These are phyloP conservation scores for Fusarium nygamai DNA, from an alignment of 2,329 filamentous ascomycete genomes.

Conservation along the genomic window DNA sequence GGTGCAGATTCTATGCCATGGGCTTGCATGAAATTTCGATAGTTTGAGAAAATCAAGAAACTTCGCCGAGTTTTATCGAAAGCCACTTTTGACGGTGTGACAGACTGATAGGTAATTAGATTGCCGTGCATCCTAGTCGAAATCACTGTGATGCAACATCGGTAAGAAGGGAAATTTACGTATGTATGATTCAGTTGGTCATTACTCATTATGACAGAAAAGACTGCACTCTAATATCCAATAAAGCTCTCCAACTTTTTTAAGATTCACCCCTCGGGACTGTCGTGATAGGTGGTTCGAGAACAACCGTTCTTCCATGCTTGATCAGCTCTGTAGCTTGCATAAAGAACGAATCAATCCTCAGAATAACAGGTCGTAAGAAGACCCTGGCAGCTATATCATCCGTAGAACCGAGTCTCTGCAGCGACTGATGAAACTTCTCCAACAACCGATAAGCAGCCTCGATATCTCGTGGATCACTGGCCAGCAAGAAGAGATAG, in stretches of 20 bases:
- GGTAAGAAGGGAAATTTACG: not conserved
- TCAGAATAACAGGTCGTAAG: constrained; percentile 49
- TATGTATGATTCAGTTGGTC: not conserved
- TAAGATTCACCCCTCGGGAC: constrained; percentile 1
- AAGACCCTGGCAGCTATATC: constrained; percentile 47
- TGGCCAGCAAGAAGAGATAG: constrained; percentile 57
- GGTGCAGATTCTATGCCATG: not conserved
- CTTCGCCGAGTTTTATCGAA: not conserved
- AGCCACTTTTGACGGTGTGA: not conserved
- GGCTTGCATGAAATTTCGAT: not conserved
- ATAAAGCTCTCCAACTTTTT: too few relatives aligned
- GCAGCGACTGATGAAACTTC: constrained; percentile 50
- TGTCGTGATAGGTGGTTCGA: constrained; percentile 23
- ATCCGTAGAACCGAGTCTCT: constrained; percentile 46
- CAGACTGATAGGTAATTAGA: not conserved
- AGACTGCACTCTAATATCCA: not conserved
- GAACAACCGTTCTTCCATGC: constrained; percentile 28
- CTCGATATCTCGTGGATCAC: constrained; percentile 47
- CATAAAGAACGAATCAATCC: constrained; percentile 53
- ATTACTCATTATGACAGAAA: constrained; percentile 11
- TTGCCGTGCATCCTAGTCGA: not conserved
- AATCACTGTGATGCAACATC: not conserved
- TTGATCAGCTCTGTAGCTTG: constrained; percentile 47
- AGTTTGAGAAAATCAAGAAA: not conserved
- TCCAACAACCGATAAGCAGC: constrained; percentile 50